Evolutionary conservation across 768 basidiomycete genomes (phyloP).

Genomic region (Vararia minispora): DNA sequence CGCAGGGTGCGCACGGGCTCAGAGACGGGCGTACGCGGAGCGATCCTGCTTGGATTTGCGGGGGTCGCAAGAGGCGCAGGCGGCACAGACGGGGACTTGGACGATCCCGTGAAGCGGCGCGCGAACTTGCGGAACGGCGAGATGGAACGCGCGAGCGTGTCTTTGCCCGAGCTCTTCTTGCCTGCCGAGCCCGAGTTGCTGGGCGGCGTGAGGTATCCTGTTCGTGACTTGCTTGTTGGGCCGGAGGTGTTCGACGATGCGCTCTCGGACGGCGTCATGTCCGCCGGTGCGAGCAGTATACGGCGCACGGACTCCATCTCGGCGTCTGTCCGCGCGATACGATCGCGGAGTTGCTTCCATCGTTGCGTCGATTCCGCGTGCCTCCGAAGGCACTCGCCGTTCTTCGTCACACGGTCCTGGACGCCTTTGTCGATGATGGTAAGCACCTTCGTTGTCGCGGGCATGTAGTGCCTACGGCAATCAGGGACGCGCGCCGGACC

Average conservation of each 20-base stretch:
- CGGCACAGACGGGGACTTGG: conserved; percentile 18
- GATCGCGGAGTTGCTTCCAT: conserved; percentile 72
- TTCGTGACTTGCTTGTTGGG: conserved; percentile 29
- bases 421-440: conserved; percentile 93
- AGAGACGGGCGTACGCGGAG: conserved; percentile 34
- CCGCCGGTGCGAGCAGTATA: conserved; percentile 33
- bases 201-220: conserved; percentile 54
- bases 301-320: conserved; percentile 72
- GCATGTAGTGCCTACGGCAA: conserved; percentile 81
- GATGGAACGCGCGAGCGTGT: conserved; percentile 61
- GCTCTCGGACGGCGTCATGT: conserved; percentile 50
- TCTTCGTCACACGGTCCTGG: conserved; percentile 87
- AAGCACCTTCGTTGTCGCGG: conserved; percentile 85
- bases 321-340: conserved; percentile 67
- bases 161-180: conserved; percentile 32
- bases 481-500: neutral
- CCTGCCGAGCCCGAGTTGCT: conserved; percentile 32
- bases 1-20: conserved; percentile 43
- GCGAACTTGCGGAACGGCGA: conserved; percentile 77
- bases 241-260: conserved; percentile 66
- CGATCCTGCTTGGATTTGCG: conserved; percentile 32
- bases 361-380: conserved; percentile 83
- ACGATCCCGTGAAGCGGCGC: conserved; percentile 46
- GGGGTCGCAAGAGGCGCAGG: conserved; percentile 33
- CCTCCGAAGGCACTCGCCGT: conserved; percentile 85